Base-by-base conservation (phyloP, 2,329 filamentous ascomycete species). In the Lachnellula occidentalis region DNA sequence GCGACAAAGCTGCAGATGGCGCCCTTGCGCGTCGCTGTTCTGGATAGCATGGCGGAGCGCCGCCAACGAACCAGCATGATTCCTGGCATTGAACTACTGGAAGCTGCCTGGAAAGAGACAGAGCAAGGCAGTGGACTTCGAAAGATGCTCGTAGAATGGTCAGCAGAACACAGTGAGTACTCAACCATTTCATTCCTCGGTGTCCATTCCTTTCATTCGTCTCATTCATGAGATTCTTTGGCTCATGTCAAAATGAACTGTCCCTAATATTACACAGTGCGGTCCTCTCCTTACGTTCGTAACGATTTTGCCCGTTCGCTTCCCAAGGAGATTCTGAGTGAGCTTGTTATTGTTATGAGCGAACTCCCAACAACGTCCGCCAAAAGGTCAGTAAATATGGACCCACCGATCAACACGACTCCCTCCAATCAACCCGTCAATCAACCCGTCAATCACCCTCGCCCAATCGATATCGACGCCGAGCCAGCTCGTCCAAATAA, bases 321-420 rank as follows among this genome's bases (percentile, higher is more conserved):
- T 3, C 82, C 82, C 0, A 78, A 85, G 58, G 80, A 83, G 61
- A 79, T 86, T 1, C 70, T 85, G 6, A 82, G 79, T 58, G 82
- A 85, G 66, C 74, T 86, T 5, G 81, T 86, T 0, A 76, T 85
- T 2, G 73, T 78, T 12, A 83, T 85, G 80, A 82, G 79, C 65
- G 76, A 78, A 19, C 70, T 81, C 54, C 76, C 64, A 47, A 43
- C 24, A 27, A 4, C 12, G 5, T 22, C 43, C 12, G 21, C 8
- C 22, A 46, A 8, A 31, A 46, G 34, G 22, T 27, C 43, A 9
- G 43, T 46, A 15, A 46, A 31, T 15, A 21, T 46, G 21, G 22
- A 27, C 21, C 4, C 43, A n/a, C 43, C 43, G 12, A 24, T 21
- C n/a, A 43, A 5, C 21, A 15, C 43, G 58, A 55, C 60, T 22